These are phyloP conservation scores for Pyricularia grisea DNA, from an alignment of 2,329 filamentous ascomycete species.

Conservation along the genomic window DNA sequence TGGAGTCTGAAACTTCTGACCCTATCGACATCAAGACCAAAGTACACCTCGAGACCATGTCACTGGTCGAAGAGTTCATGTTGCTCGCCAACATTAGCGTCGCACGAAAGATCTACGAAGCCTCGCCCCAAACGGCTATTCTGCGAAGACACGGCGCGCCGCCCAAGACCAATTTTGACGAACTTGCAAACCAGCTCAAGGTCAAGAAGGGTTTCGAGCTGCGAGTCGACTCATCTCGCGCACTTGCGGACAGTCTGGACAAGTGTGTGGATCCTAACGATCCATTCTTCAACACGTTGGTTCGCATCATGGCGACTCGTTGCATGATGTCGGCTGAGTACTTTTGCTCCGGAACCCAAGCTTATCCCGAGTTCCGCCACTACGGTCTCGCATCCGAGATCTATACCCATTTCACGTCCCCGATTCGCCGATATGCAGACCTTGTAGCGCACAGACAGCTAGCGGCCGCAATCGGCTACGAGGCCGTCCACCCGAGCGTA, in stretches of 20 bases:
- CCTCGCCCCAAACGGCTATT: conserved; percentile 91
- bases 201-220: conserved; percentile 77
- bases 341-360: conserved; percentile 88
- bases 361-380: conserved; percentile 90
- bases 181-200: conserved; percentile 81
- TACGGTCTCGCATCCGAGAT: conserved; percentile 95
- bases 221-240: conserved; percentile 75
- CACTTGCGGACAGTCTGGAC: conserved; percentile 90
- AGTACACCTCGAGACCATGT: conserved; percentile 88
- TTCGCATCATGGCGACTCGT: conserved; percentile 92
- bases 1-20: conserved; percentile 91
- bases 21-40: conserved; percentile 96
- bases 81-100: conserved; percentile 95
- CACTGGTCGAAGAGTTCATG: conserved; percentile 98
- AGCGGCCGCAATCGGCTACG: conserved; percentile 85
- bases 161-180: conserved; percentile 93
- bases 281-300: conserved; percentile 96
- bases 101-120: conserved; percentile 77
- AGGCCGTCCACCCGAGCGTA: conserved; percentile 70
- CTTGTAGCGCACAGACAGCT: conserved; percentile 80
- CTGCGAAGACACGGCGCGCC: conserved; percentile 86
- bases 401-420: conserved; percentile 97
- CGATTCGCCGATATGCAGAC: conserved; percentile 96
- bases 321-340: conserved; percentile 99
- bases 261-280: conserved; percentile 68